Percentiles rank a stretch among this genome's conserved stretches.
phyloP scores from a whole-genome alignment of 306 rosid species.

The Cicer judaicum region DNA sequence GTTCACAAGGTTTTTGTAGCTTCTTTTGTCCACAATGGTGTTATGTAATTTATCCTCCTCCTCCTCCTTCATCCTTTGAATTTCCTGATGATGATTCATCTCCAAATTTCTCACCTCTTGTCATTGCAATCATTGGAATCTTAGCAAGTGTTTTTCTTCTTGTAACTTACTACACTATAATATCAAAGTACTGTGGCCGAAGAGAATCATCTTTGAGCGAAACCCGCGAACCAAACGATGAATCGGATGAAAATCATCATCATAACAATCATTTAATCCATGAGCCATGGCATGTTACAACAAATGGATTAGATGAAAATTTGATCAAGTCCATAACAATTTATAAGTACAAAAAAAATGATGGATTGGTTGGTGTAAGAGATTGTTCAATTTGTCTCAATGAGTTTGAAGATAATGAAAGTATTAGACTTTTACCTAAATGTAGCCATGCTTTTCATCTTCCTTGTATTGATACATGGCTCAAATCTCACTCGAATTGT shows the following conservation, averaged over 20 bases:
- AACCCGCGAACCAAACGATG: constrained; percentile 43
- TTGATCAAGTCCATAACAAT: constrained; percentile 71
- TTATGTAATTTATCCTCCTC: constrained; percentile 70
- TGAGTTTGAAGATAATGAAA: constrained; percentile 82
- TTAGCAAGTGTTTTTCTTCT: constrained; percentile 89
- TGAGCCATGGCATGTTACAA: constrained; percentile 72
- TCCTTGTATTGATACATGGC: constrained; percentile 92
- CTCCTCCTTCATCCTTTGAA: constrained; percentile 86
- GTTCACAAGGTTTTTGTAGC: constrained; percentile 88
- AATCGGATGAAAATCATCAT: constrained; percentile 52
- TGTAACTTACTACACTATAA: constrained; percentile 73
- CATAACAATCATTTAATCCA: constrained; percentile 59
- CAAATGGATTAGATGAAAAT: constrained; percentile 79
- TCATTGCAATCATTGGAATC: constrained; percentile 82
- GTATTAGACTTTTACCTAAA: constrained; percentile 75
- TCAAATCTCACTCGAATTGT: constrained; percentile 85
- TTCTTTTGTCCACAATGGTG: constrained; percentile 92
- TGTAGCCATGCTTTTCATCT: constrained; percentile 94
- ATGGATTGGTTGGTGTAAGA: constrained; percentile 68
- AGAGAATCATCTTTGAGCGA: constrained; percentile 49
- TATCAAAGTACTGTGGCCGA: constrained; percentile 80
- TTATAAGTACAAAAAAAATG: constrained; percentile 77
- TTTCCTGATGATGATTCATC: constrained; percentile 63
- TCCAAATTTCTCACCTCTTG: constrained; percentile 81
- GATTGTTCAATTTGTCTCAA: constrained; percentile 92